Base-by-base conservation (phyloP, 2,329 filamentous ascomycete species). In the Xylariaceae sp. region DNA sequence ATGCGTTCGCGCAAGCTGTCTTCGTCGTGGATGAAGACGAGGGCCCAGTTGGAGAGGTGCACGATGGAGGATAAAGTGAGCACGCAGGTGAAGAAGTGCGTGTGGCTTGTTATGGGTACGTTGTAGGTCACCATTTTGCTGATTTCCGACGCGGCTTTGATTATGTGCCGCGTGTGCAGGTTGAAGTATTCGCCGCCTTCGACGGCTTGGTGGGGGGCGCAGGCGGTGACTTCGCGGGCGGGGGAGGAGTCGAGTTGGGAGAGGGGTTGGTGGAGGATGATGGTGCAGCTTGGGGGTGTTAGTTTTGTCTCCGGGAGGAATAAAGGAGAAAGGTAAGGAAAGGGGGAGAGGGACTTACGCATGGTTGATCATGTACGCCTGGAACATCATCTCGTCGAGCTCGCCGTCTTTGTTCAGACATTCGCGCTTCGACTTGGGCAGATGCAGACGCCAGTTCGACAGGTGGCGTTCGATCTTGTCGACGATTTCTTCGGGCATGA, bases 331-430 rank as follows among this genome's bases (percentile, higher is more conserved):
- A 37, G 6, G 8, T 4, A 35, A 4, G 47, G 9, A 37, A 39
- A 18, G 18, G 15, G 18, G 18, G 23, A 51, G 30, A 50, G n/a
- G 15, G 15, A 73, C 78, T 68, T 72, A 80, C 78, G 81, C 81
- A 62, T 84, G 76, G 37, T 77, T 81, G 67, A 96, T 89, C 84
- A 95, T 93, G 63, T 90, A 88, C 0, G 90, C 92, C 72, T 95
- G 90, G 75, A 96, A 96, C 74, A 96, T 86, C 82, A 96, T 88
- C 74, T 96, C 90, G 71, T 97, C 92, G 9, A 92, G 79, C 56
- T 85, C 81, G 37, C 90, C 87, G 66, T 88, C 84, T 62, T 83
- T 82, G 60, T 85, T 82, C 56, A 95, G 77, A 13, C 89, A 80
- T 62, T 90, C 83, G 57, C 80, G 80, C 74, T 95, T 95, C 11